These are phyloP conservation scores for Mollisiaceae sp. DNA, from an alignment of 2,329 filamentous ascomycete species.

Conservation along the genomic window DNA sequence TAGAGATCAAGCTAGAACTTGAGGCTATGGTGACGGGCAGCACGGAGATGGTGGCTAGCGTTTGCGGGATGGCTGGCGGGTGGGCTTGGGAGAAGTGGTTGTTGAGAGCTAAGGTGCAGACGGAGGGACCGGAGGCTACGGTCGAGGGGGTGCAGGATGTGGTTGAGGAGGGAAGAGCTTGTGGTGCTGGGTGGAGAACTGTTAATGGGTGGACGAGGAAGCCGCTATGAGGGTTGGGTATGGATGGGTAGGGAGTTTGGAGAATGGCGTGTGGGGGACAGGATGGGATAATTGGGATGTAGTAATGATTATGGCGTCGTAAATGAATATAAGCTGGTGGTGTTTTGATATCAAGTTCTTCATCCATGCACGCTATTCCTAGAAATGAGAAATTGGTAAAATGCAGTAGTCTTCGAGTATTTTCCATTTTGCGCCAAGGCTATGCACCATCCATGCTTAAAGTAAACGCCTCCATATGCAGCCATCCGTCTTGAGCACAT, in stretches of 20 bases:
- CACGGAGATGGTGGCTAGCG: conserved; percentile 72
- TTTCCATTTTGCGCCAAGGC: conserved; percentile 15
- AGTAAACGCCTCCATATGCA: conserved; percentile 12
- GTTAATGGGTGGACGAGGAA: conserved; percentile 69
- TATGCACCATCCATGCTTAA: conserved; percentile 15
- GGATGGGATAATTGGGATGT: neutral
- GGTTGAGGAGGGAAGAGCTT: conserved; percentile 66
- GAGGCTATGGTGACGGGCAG: conserved; percentile 71
- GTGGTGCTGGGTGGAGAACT: conserved; percentile 64
- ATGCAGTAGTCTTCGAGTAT: neutral
- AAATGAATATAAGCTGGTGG: conserved; percentile 9
- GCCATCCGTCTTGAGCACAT: conserved; percentile 6
- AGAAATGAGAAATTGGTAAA: neutral
- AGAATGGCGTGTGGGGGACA: neutral
- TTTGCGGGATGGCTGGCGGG: conserved; percentile 82
- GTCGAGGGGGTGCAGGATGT: conserved; percentile 65
- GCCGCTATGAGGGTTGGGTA: conserved; percentile 45
- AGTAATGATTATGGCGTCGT: neutral
- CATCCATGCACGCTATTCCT: neutral
- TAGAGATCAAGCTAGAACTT: conserved; percentile 55
- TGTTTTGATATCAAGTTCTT: conserved; percentile 7
- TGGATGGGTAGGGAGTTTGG: neutral
- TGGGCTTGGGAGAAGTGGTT: conserved; percentile 98
- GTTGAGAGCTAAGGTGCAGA: conserved; percentile 85
- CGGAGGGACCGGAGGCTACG: conserved; percentile 70